Conservation (phyloP, 2,329 filamentous ascomycete genomes). For the Ceratocystis variospora region DNA sequence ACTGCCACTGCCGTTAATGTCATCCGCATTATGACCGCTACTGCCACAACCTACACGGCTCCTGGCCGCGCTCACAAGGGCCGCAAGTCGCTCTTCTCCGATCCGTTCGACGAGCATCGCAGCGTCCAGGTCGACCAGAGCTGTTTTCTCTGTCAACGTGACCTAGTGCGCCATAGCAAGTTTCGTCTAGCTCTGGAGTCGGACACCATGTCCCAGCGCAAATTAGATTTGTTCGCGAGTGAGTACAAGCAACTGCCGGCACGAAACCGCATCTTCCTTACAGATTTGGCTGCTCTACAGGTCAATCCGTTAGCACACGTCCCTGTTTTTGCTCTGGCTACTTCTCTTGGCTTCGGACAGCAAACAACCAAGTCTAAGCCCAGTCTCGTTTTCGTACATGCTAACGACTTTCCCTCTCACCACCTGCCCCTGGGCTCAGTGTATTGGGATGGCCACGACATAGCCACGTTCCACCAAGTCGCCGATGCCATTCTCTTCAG, state of each 20-base stretch:
- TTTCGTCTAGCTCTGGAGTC: slow-evolving; percentile 16
- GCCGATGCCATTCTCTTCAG: slow-evolving; percentile 8
- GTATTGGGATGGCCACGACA: slow-evolving; percentile 17
- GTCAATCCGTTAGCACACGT: too few relatives aligned
- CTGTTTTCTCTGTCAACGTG: slow-evolving; percentile 17
- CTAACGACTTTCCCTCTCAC: neutral
- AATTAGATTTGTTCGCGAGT: slow-evolving; percentile 14
- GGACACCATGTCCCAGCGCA: neutral
- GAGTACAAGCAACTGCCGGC: neutral
- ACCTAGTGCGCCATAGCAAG: slow-evolving; percentile 11
- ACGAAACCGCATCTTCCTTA: too few relatives aligned
- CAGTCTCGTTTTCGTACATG: too few relatives aligned
- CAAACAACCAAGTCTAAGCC: neutral
- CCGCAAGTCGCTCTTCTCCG: slow-evolving; percentile 12
- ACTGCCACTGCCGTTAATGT: neutral
- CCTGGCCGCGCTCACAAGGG: slow-evolving; percentile 9
- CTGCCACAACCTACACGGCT: neutral
- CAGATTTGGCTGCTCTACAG: too few relatives aligned
- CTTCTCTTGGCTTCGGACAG: too few relatives aligned
- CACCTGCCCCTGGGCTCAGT: neutral
- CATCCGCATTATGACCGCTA: neutral
- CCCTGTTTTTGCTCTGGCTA: too few relatives aligned
- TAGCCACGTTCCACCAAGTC: slow-evolving; percentile 16
- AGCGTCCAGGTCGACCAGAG: slow-evolving; percentile 18
- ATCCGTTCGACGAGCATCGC: slow-evolving; percentile 16